Base-by-base conservation (phyloP, 805 yeast species). In the Candida peoriensis region DNA sequence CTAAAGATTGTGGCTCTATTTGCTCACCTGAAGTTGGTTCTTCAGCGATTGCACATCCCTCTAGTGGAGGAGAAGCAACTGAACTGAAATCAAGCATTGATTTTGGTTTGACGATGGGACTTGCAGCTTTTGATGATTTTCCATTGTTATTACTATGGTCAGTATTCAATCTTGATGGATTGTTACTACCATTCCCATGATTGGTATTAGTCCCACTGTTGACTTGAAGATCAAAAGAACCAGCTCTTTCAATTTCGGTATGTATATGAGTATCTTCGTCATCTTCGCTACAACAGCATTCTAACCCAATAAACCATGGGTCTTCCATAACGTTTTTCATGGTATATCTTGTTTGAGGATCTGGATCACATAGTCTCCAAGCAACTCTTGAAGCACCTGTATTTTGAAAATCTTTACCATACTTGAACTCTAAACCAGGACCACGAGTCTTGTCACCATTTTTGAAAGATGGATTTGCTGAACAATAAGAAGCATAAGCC, bases 331-430 rank as follows among this genome's bases (percentile, higher is more conserved):
- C 58, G 18, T 68, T 65, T 1, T 69, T 64, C 42, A 83, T 48
- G 13, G 70, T 65, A 51, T 76, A 76, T 42, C 94, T 64, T 7
- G 72, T 63, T 2, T 47, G 50, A 0, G 71, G 63, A 17, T 74
- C 61, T 4, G 87, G 86, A 49, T 82, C 88, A 47, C 81, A 74
- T 33, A 83, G 57, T 54, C 82, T 73, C 87, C 89, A 81, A 8
- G 85, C 78, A 6, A 69, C 76, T 48, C 93, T 67, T 2, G 88
- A 74, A 17, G 81, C 78, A 10, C 79, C 79, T 1, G 72, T 55
- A 28, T 71, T 68, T 21, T 70, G 71, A 56, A 72, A 78, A 40
- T 68, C 76, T 37, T 75, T 70, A 0, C 87, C 88, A 67, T 75
- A 74, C 47, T 73, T 76, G 55, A 76, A 81, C 50, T 84, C 93